Evolutionary conservation across 768 basidiomycete genomes (phyloP).

Genomic region (Kwoniella dendrophila): DNA sequence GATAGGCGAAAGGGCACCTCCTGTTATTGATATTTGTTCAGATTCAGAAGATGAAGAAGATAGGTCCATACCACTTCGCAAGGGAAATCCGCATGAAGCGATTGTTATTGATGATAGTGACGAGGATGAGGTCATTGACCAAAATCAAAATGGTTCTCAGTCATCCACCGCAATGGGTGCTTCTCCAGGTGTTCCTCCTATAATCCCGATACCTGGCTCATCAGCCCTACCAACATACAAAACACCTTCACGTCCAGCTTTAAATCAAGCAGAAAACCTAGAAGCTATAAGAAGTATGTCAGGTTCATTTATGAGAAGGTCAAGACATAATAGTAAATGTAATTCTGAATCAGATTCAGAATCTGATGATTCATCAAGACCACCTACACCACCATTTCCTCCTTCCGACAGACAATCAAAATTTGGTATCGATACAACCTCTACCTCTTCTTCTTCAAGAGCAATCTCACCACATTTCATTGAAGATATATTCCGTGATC

Average conservation of each 20-base stretch:
- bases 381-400: not conserved
- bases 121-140: not conserved
- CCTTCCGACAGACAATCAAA: not conserved
- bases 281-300: slow-evolving; percentile 1
- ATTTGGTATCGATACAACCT: not conserved
- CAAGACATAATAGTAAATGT: not conserved
- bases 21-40: not conserved
- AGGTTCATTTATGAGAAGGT: not conserved
- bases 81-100: not conserved
- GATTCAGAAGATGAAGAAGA: not conserved
- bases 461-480: slow-evolving; percentile 6
- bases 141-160: not conserved
- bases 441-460: not conserved
- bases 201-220: not conserved
- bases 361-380: not conserved
- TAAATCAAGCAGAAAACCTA: not conserved
- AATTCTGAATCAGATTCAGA: not conserved
- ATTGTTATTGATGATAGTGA: not conserved
- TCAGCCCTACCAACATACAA: not conserved
- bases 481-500: slow-evolving; percentile 9
- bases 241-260: not conserved
- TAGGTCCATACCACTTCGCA: too few species aligned
- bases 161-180: not conserved
- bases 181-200: not conserved
- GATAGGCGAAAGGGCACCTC: not conserved